Base-by-base conservation (phyloP, 192 early-diverging fungal genomes). In the Phycomyces blakesleeanus region DNA sequence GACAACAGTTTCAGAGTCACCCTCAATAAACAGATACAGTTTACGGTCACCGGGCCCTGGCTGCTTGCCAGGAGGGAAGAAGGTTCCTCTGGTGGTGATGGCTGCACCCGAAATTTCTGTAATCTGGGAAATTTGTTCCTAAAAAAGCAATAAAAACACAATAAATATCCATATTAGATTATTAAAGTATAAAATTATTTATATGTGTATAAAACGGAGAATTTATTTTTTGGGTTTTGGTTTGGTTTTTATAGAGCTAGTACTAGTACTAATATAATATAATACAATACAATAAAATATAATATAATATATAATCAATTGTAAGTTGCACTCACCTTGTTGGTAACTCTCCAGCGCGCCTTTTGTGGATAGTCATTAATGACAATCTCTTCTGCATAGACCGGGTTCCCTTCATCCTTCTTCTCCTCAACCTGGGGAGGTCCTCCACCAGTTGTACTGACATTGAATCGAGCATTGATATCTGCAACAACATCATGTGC, bases 341-440 rank as follows among this genome's bases (percentile, higher is more conserved):
- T 95, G 8, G 94, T 99, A 34, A 98, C 96, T 66, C 87, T 89
- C 89, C 92, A 91, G 57, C 97, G 78, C 14, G 97, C 96, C 79
- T 93, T 93, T 68, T 93, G 88, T 37, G 95, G 95, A 68, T 91
- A 98, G 76, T 99, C 96, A 73, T 99, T 99, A 74, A 99, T 97
- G 66, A 92, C 91, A 69, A 99, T 89, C 77, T 99, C 96, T 60
- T 79, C 70, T 5, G 86, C 82, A 76, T 84, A 92, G 6, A 82
- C 67, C 71, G 78, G 58, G 61, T 79, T 26, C 51, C 70, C 47
- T 63, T 68, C 62, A 74, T 74, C 59, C 58, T 75, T 56, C 25
- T 66, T 55, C 16, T 60, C 51, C 42, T 75, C 71, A 11, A 57
- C 51, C 38, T 63, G 66, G 49, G 25, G 3, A 12, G 51, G 5